phyloP scores from a whole-genome alignment of 805 yeast genomes.

The Yamadazyma sp. region DNA sequence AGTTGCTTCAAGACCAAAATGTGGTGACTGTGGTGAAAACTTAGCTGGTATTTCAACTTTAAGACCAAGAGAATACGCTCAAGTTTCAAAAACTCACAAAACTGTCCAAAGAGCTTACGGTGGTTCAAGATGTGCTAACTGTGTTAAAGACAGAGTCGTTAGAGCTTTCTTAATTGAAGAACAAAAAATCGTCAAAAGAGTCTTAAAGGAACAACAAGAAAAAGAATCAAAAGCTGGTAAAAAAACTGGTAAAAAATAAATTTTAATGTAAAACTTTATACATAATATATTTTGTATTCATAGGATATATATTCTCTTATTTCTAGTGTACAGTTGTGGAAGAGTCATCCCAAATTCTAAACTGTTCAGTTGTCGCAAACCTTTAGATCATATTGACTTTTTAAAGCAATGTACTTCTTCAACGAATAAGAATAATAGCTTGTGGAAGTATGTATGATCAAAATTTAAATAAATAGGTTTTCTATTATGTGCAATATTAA shows the following conservation, averaged over 20 bases:
- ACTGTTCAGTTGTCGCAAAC: no score
- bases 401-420: no score
- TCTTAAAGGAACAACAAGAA: constrained; percentile 92
- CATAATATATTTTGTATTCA: constrained; percentile 10
- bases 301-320: constrained; percentile 1
- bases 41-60: constrained; percentile 87
- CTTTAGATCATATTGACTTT: no score
- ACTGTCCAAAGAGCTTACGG: constrained; percentile 99
- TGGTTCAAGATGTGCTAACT: constrained; percentile 97
- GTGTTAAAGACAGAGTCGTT: constrained; percentile 98
- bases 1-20: constrained; percentile 80
- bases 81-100: constrained; percentile 93
- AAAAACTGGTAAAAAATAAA: constrained; percentile 32
- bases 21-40: constrained; percentile 84
- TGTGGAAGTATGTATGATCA: no score
- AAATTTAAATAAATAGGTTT: no score
- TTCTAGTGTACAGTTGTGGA: neutral
- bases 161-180: constrained; percentile 99
- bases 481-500: no score
- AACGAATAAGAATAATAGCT: no score
- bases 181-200: constrained; percentile 99
- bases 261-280: constrained; percentile 8
- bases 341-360: no score
- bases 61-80: constrained; percentile 98
- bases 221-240: constrained; percentile 62